Percentiles rank a stretch among this genome's conserved stretches.
Evolutionary conservation across 1,139 yeast genomes (phyloP).

Genomic region (Yamadazyma jaroonii): DNA sequence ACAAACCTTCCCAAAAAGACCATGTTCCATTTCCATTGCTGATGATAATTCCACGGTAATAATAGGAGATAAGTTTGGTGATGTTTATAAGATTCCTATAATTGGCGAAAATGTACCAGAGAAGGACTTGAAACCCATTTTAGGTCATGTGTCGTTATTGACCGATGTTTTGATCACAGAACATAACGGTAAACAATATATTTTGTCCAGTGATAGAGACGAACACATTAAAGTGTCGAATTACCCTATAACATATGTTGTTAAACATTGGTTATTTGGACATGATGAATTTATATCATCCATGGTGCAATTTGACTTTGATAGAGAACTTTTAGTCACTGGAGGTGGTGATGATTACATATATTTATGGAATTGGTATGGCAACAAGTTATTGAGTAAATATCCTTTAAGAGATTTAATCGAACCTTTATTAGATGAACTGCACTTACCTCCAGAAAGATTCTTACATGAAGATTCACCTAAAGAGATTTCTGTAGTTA

Average conservation of each 20-base stretch:
- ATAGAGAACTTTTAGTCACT: constrained; percentile 51
- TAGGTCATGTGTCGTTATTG: constrained; percentile 97
- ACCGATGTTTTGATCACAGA: constrained; percentile 60
- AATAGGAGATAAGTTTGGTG: constrained; percentile 97
- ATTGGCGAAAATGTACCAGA: constrained; percentile 34
- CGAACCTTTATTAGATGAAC: constrained; percentile 48
- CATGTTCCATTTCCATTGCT: constrained; percentile 72
- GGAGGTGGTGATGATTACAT: constrained; percentile 89
- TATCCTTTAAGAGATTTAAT: constrained; percentile 50
- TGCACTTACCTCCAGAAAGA: constrained; percentile 66
- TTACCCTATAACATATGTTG: constrained; percentile 74
- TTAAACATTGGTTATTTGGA: constrained; percentile 83
- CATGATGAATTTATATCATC: constrained; percentile 79
- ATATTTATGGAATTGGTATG: constrained; percentile 77
- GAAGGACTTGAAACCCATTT: constrained; percentile 55
- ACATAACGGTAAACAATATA: constrained; percentile 46
- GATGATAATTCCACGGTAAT: constrained; percentile 50
- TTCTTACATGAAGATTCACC: constrained; percentile 55
- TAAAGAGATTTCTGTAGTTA: constrained; percentile 54
- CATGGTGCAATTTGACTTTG: constrained; percentile 52
- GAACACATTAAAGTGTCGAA: constrained; percentile 91
- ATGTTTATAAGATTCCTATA: constrained; percentile 66
- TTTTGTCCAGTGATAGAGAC: constrained; percentile 89
- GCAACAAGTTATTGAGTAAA: constrained; percentile 43
- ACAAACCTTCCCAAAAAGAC: constrained; percentile 84